Percentiles rank a stretch among this genome's conserved stretches.
Evolutionary conservation across 805 yeast species (phyloP).

Genomic region (Torulaspora franciscae): DNA sequence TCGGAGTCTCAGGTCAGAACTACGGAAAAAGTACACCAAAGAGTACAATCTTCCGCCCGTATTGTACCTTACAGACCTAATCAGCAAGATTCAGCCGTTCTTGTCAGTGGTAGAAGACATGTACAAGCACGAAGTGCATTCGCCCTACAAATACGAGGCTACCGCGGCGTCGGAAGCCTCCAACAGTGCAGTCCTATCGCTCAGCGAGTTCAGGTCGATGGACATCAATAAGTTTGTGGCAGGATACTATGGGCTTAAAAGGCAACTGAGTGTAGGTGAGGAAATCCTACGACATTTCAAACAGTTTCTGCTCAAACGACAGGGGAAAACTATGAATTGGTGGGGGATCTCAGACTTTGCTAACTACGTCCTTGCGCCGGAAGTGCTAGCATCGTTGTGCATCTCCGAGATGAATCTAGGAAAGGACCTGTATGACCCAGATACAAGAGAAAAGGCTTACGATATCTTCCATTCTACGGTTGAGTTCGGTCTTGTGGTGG

Average conservation of each 20-base stretch:
- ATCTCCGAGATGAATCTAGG: constrained; percentile 41
- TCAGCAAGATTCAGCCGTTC: constrained; percentile 31
- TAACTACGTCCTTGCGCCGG: constrained; percentile 59
- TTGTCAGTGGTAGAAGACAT: constrained; percentile 37
- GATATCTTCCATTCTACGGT: constrained; percentile 43
- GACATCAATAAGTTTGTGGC: constrained; percentile 45
- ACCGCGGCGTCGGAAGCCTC: constrained; percentile 39
- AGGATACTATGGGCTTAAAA: constrained; percentile 57
- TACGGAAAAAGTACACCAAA: constrained; percentile 19
- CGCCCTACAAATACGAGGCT: constrained; percentile 51
- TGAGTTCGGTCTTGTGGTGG: constrained; percentile 42
- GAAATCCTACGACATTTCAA: constrained; percentile 38
- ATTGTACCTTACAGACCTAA: constrained; percentile 29
- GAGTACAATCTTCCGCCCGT: constrained; percentile 25
- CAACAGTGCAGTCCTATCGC: constrained; percentile 41
- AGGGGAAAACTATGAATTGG: constrained; percentile 48
- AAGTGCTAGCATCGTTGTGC: constrained; percentile 48
- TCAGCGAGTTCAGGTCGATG: constrained; percentile 43
- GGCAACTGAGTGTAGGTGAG: constrained; percentile 50
- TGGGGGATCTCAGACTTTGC: constrained; percentile 58
- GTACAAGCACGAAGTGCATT: constrained; percentile 42
- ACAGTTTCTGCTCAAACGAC: constrained; percentile 29
- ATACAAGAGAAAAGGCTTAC: constrained; percentile 42
- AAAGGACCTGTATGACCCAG: constrained; percentile 9
- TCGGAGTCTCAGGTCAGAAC: neutral